Evolutionary conservation across 768 basidiomycete species (phyloP), one percentile per base, ranked within the genome.

Genomic region (Termitomyces sp.): DNA sequence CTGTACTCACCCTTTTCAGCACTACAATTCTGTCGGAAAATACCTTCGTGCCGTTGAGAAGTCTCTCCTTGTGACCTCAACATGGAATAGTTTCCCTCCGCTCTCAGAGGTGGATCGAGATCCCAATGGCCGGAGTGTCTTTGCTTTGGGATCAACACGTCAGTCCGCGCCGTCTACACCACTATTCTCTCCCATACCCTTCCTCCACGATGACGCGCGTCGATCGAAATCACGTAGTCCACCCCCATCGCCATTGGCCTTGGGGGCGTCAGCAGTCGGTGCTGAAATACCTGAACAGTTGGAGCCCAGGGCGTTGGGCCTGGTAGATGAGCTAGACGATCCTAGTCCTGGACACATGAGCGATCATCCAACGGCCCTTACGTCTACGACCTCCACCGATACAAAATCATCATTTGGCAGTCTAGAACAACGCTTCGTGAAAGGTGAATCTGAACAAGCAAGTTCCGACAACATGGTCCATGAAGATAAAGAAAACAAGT

Each of bases 11-110:
- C 92, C 92, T 5, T 78, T 76, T 61, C 75, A 79, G 47, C 81
- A 92, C 63, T 94, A 95, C 79, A 84, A 77, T 46, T 80, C 82
- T 30, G 74, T 91, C 16, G 90, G 92, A 45, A 96, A 95, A 72
- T 95, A 93, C 68, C 80, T 94, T 40, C 88, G 93, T 2, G 93
- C 93, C 2, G 75, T 95, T 13, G 90, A 93, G 66, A 89, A 87
- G 67, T 77, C 88, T 13, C 74, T 92, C 22, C 85, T 91, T 22
- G 92, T 96, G 51, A 93, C 93, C 4, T 93, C 92, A 1, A 82
- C 87, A 7, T 83, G 80, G 79, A 79, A 86, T 60, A 79, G 81
- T 57, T 94, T 92, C 70, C 86, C 88, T 35, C 73, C 78, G 48
- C 68, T 71, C 64, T 77, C 64, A 59, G 75, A 75, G 54, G 65